Base-by-base conservation (phyloP, 75 land plant genomes). In the Picea glauca region DNA sequence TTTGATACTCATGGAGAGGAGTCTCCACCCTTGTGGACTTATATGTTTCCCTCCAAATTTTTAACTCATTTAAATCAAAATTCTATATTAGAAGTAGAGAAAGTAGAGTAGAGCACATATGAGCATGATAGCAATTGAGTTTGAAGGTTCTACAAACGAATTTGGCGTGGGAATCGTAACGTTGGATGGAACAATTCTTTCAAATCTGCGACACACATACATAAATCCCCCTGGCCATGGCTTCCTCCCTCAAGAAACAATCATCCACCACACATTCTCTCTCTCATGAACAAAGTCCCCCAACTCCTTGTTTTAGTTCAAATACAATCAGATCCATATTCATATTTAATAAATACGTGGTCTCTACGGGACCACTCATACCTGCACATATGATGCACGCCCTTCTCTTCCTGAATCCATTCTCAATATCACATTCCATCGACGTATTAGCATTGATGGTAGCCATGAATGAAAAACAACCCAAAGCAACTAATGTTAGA, bases 201-300 rank as follows among this genome's bases (percentile, higher is more conserved):
- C 99, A 11, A 96, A 96, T 74, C 99, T 97, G 2, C 92, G 97
- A 13, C 95, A 90, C 85, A 96, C 99, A 12, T 96, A 92, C 90
- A 91, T 96, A 56, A 96, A 97, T 14, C 99, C 99, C 15, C 99
- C 99, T 5, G 99, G 99, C 26, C 96, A 96, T 17, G 99, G 99
- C 35, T 96, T 96, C 78, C 90, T 96, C 58, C 99, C 99, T 1
- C 83, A 97, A 5, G 98, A 96, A 85, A 96, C 99, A 60, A 98
- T 97, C 26, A 81, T 91, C 38, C 99, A 96, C 79, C 97, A 96
- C 98, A 96, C 77, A 46, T 88, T 60, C 89, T 96, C 60, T 95
- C 91, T 18, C 85, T n/a, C n/a, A n/a, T n/a, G n/a, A n/a, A n/a
- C 96, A 93, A 2, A 93, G 90, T 4, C 96, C 96, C 23, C 96